These are phyloP conservation scores for Nyctanthes arbortristis DNA, from an alignment of 257 asterid species.

Conservation along the genomic window DNA sequence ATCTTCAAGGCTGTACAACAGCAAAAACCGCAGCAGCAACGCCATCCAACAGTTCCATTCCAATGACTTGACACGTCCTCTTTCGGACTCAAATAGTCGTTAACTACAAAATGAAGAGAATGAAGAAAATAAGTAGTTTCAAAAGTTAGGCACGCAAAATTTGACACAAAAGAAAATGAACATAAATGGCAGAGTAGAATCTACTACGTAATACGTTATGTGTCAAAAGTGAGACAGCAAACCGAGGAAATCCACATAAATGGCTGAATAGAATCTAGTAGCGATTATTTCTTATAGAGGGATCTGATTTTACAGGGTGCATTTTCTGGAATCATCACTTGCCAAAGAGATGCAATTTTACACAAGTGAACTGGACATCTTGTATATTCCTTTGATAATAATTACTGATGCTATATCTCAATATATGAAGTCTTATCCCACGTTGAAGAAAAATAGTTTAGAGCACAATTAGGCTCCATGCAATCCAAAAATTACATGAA, in stretches of 20 bases:
- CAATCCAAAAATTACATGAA: not conserved
- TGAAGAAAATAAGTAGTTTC: not conserved
- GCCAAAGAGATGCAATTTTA: no score
- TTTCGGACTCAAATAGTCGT: slow-evolving; percentile 7
- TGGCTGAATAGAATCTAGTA: no score
- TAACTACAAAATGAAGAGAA: slow-evolving; percentile 38
- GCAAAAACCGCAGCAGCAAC: not conserved
- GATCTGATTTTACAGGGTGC: no score
- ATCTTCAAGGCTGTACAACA: not conserved
- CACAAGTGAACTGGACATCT: no score
- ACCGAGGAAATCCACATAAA: not conserved
- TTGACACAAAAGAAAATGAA: not conserved
- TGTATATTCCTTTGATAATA: no score
- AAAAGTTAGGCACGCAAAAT: not conserved
- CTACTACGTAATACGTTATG: no score
- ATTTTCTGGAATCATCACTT: no score
- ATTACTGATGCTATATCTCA: no score
- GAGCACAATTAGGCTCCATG: not conserved
- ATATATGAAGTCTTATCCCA: no score
- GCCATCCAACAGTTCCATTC: not conserved
- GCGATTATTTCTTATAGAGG: no score
- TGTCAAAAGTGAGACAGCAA: not conserved
- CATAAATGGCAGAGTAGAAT: not conserved
- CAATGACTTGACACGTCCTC: slow-evolving; percentile 4
- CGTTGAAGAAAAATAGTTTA: not conserved